Evolutionary conservation across 148 eudicot species (phyloP).

Genomic region (Vaccinium macrocarpon): DNA sequence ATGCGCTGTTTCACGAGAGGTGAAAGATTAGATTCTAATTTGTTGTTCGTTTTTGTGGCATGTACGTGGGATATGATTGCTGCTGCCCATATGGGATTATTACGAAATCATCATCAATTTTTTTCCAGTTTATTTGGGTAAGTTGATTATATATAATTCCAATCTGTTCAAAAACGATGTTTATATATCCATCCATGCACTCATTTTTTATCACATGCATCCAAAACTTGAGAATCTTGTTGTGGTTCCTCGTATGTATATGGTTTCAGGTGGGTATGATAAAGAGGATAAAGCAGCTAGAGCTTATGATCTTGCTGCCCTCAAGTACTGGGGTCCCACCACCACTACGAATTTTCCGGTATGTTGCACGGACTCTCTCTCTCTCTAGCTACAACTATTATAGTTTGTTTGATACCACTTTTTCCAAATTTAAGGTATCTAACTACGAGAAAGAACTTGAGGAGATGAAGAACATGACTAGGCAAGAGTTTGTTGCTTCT

Average conservation of each 20-base stretch:
- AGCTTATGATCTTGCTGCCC: slow-evolving; percentile 87
- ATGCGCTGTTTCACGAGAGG: slow-evolving; percentile 11
- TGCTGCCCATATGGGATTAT: slow-evolving; percentile 22
- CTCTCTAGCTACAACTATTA: not conserved
- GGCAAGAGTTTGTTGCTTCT: slow-evolving; percentile 94
- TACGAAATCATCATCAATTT: slow-evolving; percentile 10
- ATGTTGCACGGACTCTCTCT: not conserved
- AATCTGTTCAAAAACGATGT: not conserved
- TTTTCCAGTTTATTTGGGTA: slow-evolving; percentile 54
- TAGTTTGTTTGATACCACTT: not conserved
- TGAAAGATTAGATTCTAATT: slow-evolving; percentile 22
- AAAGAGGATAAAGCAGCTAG: slow-evolving; percentile 86
- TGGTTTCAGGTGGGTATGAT: slow-evolving; percentile 69
- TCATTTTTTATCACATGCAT: not conserved
- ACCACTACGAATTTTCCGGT: slow-evolving; percentile 82
- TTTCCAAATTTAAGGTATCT: slow-evolving; percentile 28
- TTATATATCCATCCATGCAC: not conserved
- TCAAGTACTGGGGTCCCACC: slow-evolving; percentile 87
- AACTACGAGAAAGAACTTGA: slow-evolving; percentile 77
- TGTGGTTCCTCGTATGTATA: not conserved
- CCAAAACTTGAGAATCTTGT: not conserved
- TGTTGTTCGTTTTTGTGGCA: slow-evolving; percentile 21
- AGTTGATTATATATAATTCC: slow-evolving; percentile 15
- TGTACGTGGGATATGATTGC: slow-evolving; percentile 25
- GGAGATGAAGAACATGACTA: slow-evolving; percentile 84